A percentile compares a stretch with the other conserved stretches of the same genome.
phyloP scores from a whole-genome alignment of 2,329 filamentous ascomycete species.

The Ascochyta lentis region DNA sequence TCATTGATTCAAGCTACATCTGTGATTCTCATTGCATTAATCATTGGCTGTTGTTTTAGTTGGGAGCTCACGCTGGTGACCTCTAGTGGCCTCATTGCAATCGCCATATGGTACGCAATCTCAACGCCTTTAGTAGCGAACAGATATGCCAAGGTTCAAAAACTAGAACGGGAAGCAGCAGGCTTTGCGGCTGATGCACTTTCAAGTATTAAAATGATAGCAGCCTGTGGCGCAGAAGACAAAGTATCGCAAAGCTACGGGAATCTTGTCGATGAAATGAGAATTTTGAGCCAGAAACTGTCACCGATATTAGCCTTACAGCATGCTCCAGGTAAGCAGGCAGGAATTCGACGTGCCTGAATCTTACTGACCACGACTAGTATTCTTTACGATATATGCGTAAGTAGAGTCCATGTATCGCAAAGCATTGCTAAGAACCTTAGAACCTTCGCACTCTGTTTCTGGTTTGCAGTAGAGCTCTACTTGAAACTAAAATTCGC shows the following conservation, averaged over 20 bases:
- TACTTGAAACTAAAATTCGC: conserved; percentile 22
- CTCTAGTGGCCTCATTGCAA: conserved; percentile 28
- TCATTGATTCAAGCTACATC: conserved; percentile 34
- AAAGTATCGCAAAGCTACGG: conserved; percentile 27
- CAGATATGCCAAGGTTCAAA: conserved; percentile 22
- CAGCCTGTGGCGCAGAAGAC: conserved; percentile 31
- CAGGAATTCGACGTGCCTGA: background rate
- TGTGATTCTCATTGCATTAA: conserved; percentile 29
- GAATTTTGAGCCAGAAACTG: conserved; percentile 17
- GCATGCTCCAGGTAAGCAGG: conserved; percentile 27
- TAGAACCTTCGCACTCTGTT: conserved; percentile 35
- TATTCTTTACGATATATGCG: conserved; percentile 35
- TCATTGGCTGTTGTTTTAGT: conserved; percentile 36
- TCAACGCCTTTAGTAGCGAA: conserved; percentile 28
- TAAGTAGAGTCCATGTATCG: conserved; percentile 7
- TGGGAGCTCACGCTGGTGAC: conserved; percentile 39
- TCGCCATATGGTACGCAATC: conserved; percentile 30
- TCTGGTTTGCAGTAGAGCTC: conserved; percentile 35
- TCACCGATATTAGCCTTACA: conserved; percentile 29
- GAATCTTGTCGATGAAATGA: conserved; percentile 15
- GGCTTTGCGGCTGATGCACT: conserved; percentile 27
- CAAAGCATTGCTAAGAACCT: background rate
- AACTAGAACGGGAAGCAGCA: conserved; percentile 29
- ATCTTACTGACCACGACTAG: conserved; percentile 14
- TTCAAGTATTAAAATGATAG: conserved; percentile 32